These are phyloP conservation scores for Coemansia erecta DNA, from an alignment of 192 early-diverging fungal species.

Conservation along the genomic window DNA sequence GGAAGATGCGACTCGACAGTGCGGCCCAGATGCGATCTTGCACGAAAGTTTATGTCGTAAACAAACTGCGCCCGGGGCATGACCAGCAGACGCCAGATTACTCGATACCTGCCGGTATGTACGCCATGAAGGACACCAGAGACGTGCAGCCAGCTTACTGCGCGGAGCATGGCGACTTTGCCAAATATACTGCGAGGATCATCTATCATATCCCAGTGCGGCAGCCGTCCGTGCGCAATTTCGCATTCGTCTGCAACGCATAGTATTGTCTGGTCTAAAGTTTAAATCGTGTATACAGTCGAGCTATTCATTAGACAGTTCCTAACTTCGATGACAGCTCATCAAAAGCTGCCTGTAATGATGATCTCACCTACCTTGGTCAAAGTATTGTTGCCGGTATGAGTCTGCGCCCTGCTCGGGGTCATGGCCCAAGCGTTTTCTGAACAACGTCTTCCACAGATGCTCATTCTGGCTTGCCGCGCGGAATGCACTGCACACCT, in stretches of 20 bases:
- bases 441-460: constrained; percentile 32
- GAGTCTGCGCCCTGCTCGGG: constrained; percentile 8
- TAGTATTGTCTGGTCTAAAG: constrained; percentile 20
- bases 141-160: constrained; percentile 45
- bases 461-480: constrained; percentile 18
- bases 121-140: constrained; percentile 27
- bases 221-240: constrained; percentile 27
- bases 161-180: constrained; percentile 22
- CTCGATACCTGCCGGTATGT: constrained; percentile 34
- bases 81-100: constrained; percentile 38
- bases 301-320: too few species aligned
- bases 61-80: constrained; percentile 35
- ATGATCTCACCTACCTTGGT: constrained; percentile 13
- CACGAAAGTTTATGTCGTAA: constrained; percentile 31
- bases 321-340: too few species aligned
- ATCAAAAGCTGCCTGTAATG: too few species aligned
- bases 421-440: constrained; percentile 9
- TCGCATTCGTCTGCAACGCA: constrained; percentile 28
- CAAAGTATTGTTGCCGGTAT: constrained; percentile 26
- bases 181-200: constrained; percentile 43
- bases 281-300: neutral
- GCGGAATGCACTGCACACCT: constrained; percentile 17
- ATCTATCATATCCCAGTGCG: constrained; percentile 25
- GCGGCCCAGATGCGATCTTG: constrained; percentile 7
- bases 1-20: constrained; percentile 25